phyloP scores from a whole-genome alignment of 2,329 filamentous ascomycete genomes.

The Colletotrichum gloeosporioides region DNA sequence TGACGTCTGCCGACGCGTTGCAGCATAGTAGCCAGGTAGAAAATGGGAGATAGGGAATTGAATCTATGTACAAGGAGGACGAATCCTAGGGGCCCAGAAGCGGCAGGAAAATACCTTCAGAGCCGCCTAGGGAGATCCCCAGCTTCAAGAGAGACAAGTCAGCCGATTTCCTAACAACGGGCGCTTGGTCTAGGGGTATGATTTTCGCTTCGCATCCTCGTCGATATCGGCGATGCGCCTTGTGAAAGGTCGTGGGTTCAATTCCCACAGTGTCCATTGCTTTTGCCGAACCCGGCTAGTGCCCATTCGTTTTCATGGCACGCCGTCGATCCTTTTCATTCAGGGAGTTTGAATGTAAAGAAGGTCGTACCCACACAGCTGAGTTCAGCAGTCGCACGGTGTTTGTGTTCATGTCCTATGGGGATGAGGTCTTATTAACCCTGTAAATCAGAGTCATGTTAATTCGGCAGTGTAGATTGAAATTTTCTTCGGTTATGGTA shows the following conservation, averaged over 20 bases:
- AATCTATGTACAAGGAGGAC: rapidly evolving
- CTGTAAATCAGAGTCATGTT: background rate
- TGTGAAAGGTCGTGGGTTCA: conserved; percentile 1
- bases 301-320: rapidly evolving
- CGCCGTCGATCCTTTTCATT: background rate
- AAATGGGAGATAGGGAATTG: rapidly evolving
- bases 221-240: background rate
- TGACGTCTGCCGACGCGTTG: background rate
- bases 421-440: background rate
- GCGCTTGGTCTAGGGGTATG: background rate
- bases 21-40: background rate
- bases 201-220: background rate
- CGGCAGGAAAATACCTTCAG: rapidly evolving
- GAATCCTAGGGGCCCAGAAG: no score
- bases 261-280: background rate
- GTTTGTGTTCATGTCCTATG: background rate
- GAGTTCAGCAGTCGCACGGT: background rate
- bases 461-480: background rate
- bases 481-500: rapidly evolving
- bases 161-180: rapidly evolving
- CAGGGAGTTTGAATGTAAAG: background rate
- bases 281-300: background rate
- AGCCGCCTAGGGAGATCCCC: no score
- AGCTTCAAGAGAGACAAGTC: background rate
- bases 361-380: background rate